Base-by-base conservation (phyloP, 495 filamentous ascomycete species). In the Ramalina intermedia region DNA sequence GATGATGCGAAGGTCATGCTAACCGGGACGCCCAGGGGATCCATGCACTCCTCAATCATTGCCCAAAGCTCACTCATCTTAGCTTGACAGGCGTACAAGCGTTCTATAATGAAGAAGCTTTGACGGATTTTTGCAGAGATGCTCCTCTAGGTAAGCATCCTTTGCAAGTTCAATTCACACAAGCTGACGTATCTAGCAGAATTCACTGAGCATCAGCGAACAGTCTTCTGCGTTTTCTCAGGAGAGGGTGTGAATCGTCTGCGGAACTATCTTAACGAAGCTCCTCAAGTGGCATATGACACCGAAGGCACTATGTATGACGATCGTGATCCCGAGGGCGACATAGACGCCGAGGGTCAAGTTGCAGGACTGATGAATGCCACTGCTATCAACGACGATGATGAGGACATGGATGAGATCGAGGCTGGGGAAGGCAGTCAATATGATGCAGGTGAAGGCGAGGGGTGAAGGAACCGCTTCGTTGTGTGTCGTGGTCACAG, bases 191-290 rank as follows among this genome's bases (percentile, higher is more conserved):
- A 35, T 37, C n/a, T 41, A 46, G 20, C 43, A 81, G 93, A 96
- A 65, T 99, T 99, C 60, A 96, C 88, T 29, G 81, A 90, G 6
- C 87, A 95, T 58, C 91, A 99, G 61, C 80, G 91, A 48, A 80
- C 84, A 8, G 87, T 96, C 18, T 99, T 93, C 63, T 99, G 93
- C 61, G 93, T 99, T 38, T 99, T 96, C 64, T 94, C 87, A 16
- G 91, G 93, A 9, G 69, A 76, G 35, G 89, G 88, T 18, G 93
- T 99, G 24, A 69, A 69, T 29, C 71, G 73, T 42, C 75, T 99
- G 4, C 86, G 93, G 21, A 68, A 76, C 21, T 79, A 84, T 57
- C 70, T 98, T 29, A 95, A 93, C 16, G 60, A 62, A 33, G 51
- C 49, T 18, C 43, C 56, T 3, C 51, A 57, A 33, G 53, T 48